A percentile compares a stretch with the other conserved stretches of the same genome.
phyloP scores from a whole-genome alignment of 495 filamentous ascomycete species.

The Zalerion maritima region DNA sequence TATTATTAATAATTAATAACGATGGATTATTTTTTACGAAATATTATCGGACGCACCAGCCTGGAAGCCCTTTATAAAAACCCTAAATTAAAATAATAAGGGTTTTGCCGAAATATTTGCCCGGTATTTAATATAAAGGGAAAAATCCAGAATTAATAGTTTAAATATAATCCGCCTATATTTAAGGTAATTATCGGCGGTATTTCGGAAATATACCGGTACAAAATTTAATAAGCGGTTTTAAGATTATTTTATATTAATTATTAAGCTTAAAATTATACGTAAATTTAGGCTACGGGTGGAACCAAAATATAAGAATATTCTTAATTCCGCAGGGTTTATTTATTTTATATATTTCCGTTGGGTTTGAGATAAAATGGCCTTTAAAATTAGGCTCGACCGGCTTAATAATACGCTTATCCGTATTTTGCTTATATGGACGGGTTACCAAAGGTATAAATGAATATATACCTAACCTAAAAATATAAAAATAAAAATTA shows the following conservation, averaged over 20 bases:
- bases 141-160: slow-evolving; percentile 4
- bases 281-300: slow-evolving; percentile 3
- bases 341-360: slow-evolving; percentile 2
- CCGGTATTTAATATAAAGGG: slow-evolving; percentile 3
- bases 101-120: slow-evolving; percentile 2
- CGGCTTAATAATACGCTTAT: slow-evolving; percentile 1
- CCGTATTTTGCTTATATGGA: not conserved
- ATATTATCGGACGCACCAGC: slow-evolving; percentile 2
- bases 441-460: slow-evolving; percentile 1
- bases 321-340: slow-evolving; percentile 1
- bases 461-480: not conserved
- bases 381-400: slow-evolving; percentile 4
- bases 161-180: slow-evolving; percentile 1
- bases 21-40: slow-evolving; percentile 2
- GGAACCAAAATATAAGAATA: slow-evolving; percentile 2
- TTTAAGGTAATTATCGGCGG: slow-evolving; percentile 1
- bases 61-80: slow-evolving; percentile 3
- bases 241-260: too few relatives aligned
- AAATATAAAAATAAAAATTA: not conserved
- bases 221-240: too few relatives aligned
- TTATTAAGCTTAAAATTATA: slow-evolving; percentile 1
- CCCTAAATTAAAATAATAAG: slow-evolving; percentile 3
- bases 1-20: slow-evolving; percentile 1
- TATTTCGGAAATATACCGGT: slow-evolving; percentile 1
- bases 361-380: slow-evolving; percentile 1